A percentile compares a stretch with the other conserved stretches of the same genome.
Evolutionary conservation across 2,329 filamentous ascomycete species (phyloP).

Genomic region (Monosporascus sp.): DNA sequence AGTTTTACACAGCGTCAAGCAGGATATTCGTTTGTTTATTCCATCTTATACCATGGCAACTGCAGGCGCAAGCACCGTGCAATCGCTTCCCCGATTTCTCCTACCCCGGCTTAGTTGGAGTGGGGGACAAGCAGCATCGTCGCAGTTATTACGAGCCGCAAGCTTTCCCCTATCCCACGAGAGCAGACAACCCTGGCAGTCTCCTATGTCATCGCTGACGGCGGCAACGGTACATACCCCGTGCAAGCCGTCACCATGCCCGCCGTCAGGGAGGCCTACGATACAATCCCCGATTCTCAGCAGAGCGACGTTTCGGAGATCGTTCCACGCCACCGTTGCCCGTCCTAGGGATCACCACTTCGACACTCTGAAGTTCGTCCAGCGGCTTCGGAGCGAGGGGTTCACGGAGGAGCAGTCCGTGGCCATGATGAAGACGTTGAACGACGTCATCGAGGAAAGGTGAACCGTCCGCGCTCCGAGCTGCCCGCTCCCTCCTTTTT

Average conservation of each 20-base stretch:
- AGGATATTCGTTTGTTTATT: no score
- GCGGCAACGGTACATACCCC: conserved; percentile 20
- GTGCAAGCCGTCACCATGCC: conserved; percentile 8
- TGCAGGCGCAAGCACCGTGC: conserved; percentile 22
- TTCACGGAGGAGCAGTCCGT: conserved; percentile 94
- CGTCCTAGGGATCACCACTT: conserved; percentile 82
- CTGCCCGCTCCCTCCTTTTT: not conserved
- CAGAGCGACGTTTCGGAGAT: conserved; percentile 30
- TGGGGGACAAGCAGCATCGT: conserved; percentile 21
- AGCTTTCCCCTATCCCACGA: conserved; percentile 15
- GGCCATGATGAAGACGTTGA: conserved; percentile 97
- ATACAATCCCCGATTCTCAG: conserved; percentile 17
- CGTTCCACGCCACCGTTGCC: conserved; percentile 63
- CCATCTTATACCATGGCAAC: conserved; percentile 20
- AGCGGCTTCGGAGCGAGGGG: conserved; percentile 80
- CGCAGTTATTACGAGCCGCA: conserved; percentile 23
- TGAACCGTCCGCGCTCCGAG: conserved; percentile 22
- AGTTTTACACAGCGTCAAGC: no score
- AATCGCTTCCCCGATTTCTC: conserved; percentile 46
- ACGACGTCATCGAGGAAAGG: conserved; percentile 96
- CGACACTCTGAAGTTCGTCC: conserved; percentile 95
- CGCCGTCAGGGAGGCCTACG: not conserved
- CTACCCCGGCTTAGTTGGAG: conserved; percentile 52
- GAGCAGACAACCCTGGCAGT: conserved; percentile 11
- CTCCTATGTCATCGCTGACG: not conserved